phyloP scores from a whole-genome alignment of 2,329 filamentous ascomycete species.

The Aureobasidium sp. region DNA sequence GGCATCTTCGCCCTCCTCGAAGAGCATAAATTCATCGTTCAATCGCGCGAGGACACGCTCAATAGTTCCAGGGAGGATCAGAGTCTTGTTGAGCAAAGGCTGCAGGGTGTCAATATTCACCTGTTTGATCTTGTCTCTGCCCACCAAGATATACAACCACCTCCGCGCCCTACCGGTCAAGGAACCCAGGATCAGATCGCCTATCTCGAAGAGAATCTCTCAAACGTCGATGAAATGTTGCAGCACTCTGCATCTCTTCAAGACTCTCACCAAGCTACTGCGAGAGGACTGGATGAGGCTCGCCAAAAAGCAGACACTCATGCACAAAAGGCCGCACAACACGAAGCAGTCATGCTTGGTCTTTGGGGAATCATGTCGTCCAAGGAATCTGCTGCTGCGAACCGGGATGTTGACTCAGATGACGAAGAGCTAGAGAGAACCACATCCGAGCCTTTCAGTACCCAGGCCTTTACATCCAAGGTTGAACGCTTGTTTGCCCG shows the following conservation, averaged over 20 bases:
- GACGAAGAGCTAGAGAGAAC: conserved; percentile 32
- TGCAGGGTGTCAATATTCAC: conserved; percentile 58
- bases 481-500: conserved; percentile 73
- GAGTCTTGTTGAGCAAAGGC: conserved; percentile 39
- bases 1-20: conserved; percentile 15
- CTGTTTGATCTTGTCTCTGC: conserved; percentile 43
- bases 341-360: conserved; percentile 46
- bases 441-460: conserved; percentile 52
- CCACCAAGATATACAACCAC: conserved; percentile 45
- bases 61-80: conserved; percentile 19
- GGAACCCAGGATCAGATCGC: conserved; percentile 60
- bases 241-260: conserved; percentile 26
- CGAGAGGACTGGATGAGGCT: conserved; percentile 20
- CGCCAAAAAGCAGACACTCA: conserved; percentile 21
- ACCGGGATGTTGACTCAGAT: conserved; percentile 18
- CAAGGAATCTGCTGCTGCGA: conserved; percentile 32
- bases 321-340: conserved; percentile 44
- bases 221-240: conserved; percentile 26
- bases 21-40: conserved; percentile 16
- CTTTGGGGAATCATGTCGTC: conserved; percentile 48
- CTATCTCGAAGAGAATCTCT: conserved; percentile 59
- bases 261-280: conserved; percentile 19
- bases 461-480: conserved; percentile 69
- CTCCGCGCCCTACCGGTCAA: conserved; percentile 51
- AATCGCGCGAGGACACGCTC: conserved; percentile 19